These are phyloP conservation scores for Candida ovalis DNA, from an alignment of 805 yeast genomes.

Conservation along the genomic window DNA sequence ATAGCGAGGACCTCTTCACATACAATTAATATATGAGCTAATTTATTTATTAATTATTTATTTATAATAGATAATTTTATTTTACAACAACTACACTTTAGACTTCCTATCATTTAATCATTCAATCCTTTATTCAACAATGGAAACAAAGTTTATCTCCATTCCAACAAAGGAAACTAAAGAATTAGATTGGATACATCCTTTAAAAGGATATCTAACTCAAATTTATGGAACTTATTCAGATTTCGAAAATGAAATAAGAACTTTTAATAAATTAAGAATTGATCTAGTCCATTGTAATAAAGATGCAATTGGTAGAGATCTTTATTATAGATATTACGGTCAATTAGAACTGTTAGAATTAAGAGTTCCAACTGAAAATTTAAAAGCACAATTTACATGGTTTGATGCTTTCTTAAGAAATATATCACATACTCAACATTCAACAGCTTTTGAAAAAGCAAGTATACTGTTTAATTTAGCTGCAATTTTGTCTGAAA, in stretches of 20 bases:
- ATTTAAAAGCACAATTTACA: constrained; percentile 51
- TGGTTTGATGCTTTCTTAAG: constrained; percentile 77
- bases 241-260: constrained; percentile 56
- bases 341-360: constrained; percentile 80
- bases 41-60: too few species aligned
- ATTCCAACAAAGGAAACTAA: constrained; percentile 44
- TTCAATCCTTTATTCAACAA: too few species aligned
- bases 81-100: too few species aligned
- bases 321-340: constrained; percentile 63
- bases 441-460: constrained; percentile 83
- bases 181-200: constrained; percentile 61
- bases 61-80: too few species aligned
- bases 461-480: constrained; percentile 79
- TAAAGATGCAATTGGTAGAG: constrained; percentile 37
- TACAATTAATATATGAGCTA: too few species aligned
- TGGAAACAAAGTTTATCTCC: constrained; percentile 26
- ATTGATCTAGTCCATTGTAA: constrained; percentile 51
- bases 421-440: constrained; percentile 53
- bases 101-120: too few species aligned
- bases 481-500: constrained; percentile 56
- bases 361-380: constrained; percentile 64
- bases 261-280: constrained; percentile 53
- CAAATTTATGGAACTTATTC: constrained; percentile 59
- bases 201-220: constrained; percentile 54
- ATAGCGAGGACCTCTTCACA: too few species aligned